These are phyloP conservation scores for Tulasnella sp. DNA, from an alignment of 768 basidiomycete genomes.

Conservation along the genomic window DNA sequence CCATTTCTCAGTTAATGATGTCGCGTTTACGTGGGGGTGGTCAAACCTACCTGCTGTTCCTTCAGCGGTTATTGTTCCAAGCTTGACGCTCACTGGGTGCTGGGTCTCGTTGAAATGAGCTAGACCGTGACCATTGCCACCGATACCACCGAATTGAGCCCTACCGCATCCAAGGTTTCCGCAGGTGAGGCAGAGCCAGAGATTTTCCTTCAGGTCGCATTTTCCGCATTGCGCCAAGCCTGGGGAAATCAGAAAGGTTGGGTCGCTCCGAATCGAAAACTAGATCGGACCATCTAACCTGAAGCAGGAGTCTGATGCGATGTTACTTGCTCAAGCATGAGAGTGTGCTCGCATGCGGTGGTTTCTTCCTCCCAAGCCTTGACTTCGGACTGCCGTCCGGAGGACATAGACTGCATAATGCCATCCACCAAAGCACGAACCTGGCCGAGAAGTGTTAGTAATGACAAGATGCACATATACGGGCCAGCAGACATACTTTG, in stretches of 20 bases:
- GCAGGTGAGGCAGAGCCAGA: conserved; percentile 93
- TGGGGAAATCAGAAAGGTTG: conserved; percentile 27
- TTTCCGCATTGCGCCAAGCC: conserved; percentile 72
- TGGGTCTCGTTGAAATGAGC: conserved; percentile 61
- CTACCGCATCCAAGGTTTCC: conserved; percentile 87
- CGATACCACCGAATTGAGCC: conserved; percentile 67
- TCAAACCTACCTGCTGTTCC: conserved; percentile 66
- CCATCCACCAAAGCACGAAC: conserved; percentile 51
- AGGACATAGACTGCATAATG: conserved; percentile 75
- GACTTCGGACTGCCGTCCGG: conserved; percentile 86
- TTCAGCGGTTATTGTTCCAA: conserved; percentile 95
- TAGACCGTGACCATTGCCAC: conserved; percentile 87
- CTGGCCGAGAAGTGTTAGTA: conserved; percentile 33
- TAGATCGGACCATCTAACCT: conserved; percentile 34
- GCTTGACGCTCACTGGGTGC: conserved; percentile 82
- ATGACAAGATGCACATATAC: conserved; percentile 24
- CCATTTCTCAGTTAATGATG: not conserved
- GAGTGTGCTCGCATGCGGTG: conserved; percentile 71
- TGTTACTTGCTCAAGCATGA: conserved; percentile 45
- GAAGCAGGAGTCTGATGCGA: conserved; percentile 45
- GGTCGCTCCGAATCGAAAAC: not conserved
- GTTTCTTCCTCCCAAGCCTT: conserved; percentile 99
- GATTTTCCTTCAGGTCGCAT: conserved; percentile 82
- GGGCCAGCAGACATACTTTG: conserved; percentile 16
- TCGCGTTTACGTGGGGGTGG: not conserved